Base-by-base conservation (phyloP, 2,329 filamentous ascomycete species). In the Penicillium polonicum region DNA sequence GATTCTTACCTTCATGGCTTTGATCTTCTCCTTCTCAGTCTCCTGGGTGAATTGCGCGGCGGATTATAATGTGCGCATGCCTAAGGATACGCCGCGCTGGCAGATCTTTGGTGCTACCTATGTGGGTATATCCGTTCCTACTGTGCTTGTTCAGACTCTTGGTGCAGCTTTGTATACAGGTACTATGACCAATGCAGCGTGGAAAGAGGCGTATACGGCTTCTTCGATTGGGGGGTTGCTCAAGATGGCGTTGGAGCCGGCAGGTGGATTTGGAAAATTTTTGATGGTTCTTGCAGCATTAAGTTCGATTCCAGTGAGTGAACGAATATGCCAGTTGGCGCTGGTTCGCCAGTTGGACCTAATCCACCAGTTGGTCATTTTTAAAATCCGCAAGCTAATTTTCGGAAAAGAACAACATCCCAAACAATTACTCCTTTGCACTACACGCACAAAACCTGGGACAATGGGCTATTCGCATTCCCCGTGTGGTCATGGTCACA, bases 401-500 rank as follows among this genome's bases (percentile, higher is more conserved):
- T 36, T 13, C 10, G 2, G 5, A 23, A n/a, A 46, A 72, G 71
- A 74, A 73, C 54, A 74, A 74, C 35, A 73, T 74, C 46, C 71
- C 72, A 21, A 74, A 74, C 57, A 74, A 74, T 54, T 74, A 74
- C 48, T 73, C 72, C 3, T 73, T 74, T 55, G 72, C 72, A 13
- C 12, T 33, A 33, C 31, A 31, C 8, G 12, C 31, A 33, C 31
- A 33, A 2, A 33, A 33, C 13, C 31, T 13, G 12, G 31, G 12
- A 33, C 31, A 13, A 33, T 33, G 31, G 31, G 31, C 31, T 13
- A 33, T 33, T 33, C 31, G 31, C 31, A 33, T 33, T 33, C 12
- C 12, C 31, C 31, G 31, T 33, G 31, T 33, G 12, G 31, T 5
- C 12, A 13, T 33, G 31, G 31, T 33, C 12, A 33, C 31, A 33